These are phyloP conservation scores for Kodamaea kakaduensis DNA, from an alignment of 805 yeast species.

Conservation along the genomic window DNA sequence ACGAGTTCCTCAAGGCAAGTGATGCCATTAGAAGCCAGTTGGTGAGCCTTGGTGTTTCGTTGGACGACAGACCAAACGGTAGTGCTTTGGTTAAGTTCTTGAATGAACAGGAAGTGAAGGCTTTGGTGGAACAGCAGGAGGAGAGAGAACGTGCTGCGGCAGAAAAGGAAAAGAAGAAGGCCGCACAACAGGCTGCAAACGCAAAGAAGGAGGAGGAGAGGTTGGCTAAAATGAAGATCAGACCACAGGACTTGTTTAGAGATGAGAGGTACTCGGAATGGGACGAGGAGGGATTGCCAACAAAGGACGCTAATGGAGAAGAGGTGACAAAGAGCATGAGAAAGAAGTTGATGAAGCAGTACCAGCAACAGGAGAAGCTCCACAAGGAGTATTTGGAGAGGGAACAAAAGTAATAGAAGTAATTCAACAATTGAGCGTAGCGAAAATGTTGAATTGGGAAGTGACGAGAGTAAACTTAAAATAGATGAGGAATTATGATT, in stretches of 20 bases:
- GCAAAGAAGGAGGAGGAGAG: conserved; percentile 64
- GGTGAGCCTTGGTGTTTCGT: conserved; percentile 69
- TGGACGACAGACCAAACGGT: conserved; percentile 83
- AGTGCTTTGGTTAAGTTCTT: conserved; percentile 84
- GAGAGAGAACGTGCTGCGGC: conserved; percentile 55
- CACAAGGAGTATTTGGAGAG: conserved; percentile 55
- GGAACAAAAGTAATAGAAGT: too few species aligned
- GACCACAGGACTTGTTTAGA: conserved; percentile 73
- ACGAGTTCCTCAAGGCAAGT: conserved; percentile 58
- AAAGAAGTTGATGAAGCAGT: conserved; percentile 77
- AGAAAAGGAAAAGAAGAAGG: conserved; percentile 56
- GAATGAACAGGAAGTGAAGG: conserved; percentile 62
- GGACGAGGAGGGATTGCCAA: conserved; percentile 85
- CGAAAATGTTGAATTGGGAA: too few species aligned
- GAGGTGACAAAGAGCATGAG: conserved; percentile 80
- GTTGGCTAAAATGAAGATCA: conserved; percentile 59
- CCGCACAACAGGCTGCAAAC: conserved; percentile 43
- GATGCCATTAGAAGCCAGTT: conserved; percentile 73
- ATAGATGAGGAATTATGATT: too few species aligned
- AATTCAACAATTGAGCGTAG: too few species aligned
- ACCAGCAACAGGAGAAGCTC: conserved; percentile 77
- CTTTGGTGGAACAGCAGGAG: conserved; percentile 55
- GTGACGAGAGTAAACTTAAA: too few species aligned
- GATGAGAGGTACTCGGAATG: conserved; percentile 61
- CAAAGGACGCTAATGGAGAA: conserved; percentile 69